A percentile compares a stretch with the other conserved stretches of the same genome.
phyloP scores from a whole-genome alignment of 257 asterid genomes.

The Lantana camara region DNA sequence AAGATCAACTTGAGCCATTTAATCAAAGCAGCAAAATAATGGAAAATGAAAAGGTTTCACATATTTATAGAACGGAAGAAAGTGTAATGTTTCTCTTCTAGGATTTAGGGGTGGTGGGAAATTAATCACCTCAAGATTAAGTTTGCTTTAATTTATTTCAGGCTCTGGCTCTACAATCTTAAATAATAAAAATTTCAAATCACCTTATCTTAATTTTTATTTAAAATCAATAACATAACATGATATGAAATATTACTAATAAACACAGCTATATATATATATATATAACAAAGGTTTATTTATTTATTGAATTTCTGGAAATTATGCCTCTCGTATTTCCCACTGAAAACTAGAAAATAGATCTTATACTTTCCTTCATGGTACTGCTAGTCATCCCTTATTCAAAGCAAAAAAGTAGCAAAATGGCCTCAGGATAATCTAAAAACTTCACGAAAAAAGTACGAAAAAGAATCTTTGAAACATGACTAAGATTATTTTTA shows the following conservation, averaged over 20 bases:
- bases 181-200: no score
- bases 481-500: not conserved
- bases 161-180: no score
- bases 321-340: no score
- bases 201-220: no score
- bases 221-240: no score
- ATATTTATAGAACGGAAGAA: not conserved
- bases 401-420: not conserved
- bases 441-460: not conserved
- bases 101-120: conserved; percentile 22
- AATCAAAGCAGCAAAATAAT: not conserved
- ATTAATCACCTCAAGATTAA: not conserved
- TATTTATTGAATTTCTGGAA: no score
- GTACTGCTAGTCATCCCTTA: not conserved
- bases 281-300: no score
- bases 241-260: no score
- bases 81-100: not conserved
- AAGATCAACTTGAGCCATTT: conserved; percentile 25
- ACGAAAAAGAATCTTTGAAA: not conserved
- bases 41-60: not conserved
- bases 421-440: not conserved
- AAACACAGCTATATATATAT: no score
- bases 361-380: no score
- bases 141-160: no score
- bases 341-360: no score